phyloP scores from a whole-genome alignment of 495 filamentous ascomycete species.

The Evernia prunastri region DNA sequence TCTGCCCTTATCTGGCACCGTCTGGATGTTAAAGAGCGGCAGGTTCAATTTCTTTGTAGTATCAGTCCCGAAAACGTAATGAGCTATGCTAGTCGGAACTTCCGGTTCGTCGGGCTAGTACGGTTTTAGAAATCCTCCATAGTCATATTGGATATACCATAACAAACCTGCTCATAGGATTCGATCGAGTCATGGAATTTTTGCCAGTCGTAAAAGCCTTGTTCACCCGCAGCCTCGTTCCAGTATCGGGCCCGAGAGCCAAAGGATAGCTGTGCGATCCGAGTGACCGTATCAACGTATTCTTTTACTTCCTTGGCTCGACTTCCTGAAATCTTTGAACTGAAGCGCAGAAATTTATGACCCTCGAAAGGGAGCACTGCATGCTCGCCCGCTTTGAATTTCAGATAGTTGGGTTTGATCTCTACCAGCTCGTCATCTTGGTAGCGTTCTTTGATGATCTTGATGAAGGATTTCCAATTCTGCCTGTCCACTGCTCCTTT shows the following conservation, averaged over 20 bases:
- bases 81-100: neutral
- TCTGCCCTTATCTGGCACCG: neutral
- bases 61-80: neutral
- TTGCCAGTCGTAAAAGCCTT: neutral
- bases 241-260: neutral
- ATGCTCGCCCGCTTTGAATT: conserved; percentile 33
- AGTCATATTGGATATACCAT: neutral
- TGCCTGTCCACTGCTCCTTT: neutral
- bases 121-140: neutral
- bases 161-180: neutral
- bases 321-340: conserved; percentile 30
- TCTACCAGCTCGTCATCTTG: neutral
- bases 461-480: neutral
- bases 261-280: neutral
- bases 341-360: conserved; percentile 34
- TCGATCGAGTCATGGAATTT: neutral
- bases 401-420: conserved; percentile 21
- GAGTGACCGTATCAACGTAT: neutral
- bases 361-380: conserved; percentile 30
- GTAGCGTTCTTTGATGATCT: neutral
- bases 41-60: neutral
- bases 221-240: neutral
- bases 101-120: neutral
- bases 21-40: neutral
- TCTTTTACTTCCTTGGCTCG: conserved; percentile 3